These are phyloP conservation scores for Endocalyx cinctus DNA, from an alignment of 2,329 filamentous ascomycete genomes.

Conservation along the genomic window DNA sequence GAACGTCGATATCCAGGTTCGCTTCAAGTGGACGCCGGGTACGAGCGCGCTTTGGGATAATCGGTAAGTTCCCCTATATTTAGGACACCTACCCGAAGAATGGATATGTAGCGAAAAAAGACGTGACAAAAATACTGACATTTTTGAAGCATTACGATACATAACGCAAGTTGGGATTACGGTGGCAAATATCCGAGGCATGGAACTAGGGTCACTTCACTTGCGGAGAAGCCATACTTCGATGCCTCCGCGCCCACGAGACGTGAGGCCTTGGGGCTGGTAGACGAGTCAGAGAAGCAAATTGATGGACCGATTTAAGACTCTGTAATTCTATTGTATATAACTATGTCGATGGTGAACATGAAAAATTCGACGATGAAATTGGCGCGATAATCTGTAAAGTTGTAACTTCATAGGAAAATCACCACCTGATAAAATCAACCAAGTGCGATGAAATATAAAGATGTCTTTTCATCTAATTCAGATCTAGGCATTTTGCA, in stretches of 20 bases:
- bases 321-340: too few species aligned
- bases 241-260: constrained; percentile 60
- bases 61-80: constrained; percentile 37
- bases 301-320: neutral
- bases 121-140: too few species aligned
- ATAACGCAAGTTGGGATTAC: constrained; percentile 73
- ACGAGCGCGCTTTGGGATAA: constrained; percentile 71
- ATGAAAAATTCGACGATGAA: too few species aligned
- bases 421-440: too few species aligned
- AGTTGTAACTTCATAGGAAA: too few species aligned
- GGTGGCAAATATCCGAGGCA: constrained; percentile 62
- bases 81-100: too few species aligned
- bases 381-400: too few species aligned
- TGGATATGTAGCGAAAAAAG: too few species aligned
- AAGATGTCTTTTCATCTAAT: too few species aligned
- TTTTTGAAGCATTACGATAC: constrained; percentile 59
- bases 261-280: constrained; percentile 13
- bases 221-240: constrained; percentile 70
- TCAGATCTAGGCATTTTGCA: too few species aligned
- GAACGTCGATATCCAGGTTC: constrained; percentile 67
- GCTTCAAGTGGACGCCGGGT: constrained; percentile 65
- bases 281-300: neutral
- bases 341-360: too few species aligned
- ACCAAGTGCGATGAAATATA: too few species aligned
- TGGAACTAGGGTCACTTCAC: constrained; percentile 62